These are phyloP conservation scores for Vitis hybrid DNA, from an alignment of 177 flowering plant genomes.

Conservation along the genomic window DNA sequence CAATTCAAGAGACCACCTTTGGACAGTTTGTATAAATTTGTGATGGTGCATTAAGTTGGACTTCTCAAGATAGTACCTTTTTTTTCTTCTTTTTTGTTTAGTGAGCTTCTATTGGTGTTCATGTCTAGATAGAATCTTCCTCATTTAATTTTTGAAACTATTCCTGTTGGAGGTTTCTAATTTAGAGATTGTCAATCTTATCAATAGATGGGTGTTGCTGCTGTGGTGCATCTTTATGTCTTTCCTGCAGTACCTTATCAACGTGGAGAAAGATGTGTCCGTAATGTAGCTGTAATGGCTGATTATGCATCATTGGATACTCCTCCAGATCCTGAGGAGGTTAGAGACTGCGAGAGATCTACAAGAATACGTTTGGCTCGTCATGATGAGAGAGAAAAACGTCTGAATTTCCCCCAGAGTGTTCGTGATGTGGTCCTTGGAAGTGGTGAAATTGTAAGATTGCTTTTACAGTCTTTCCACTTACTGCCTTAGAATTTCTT, in stretches of 20 bases:
- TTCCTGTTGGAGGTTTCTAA: conserved; percentile 11
- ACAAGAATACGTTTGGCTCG: conserved; percentile 53
- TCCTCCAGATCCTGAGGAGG: conserved; percentile 95
- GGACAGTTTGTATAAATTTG: no score
- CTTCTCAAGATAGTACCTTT: neutral
- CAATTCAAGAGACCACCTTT: no score
- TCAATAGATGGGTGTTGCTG: conserved; percentile 92
- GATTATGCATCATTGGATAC: conserved; percentile 90
- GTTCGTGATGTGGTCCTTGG: conserved; percentile 94
- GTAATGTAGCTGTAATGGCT: conserved; percentile 88
- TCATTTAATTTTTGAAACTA: neutral
- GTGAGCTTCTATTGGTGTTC: neutral
- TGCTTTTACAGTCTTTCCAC: neutral
- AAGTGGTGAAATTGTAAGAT: conserved; percentile 90
- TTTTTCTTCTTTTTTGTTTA: neutral
- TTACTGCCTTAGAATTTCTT: conserved; percentile 6
- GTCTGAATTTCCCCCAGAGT: conserved; percentile 76
- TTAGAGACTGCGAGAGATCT: conserved; percentile 69
- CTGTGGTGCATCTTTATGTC: conserved; percentile 88
- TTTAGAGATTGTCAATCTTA: conserved; percentile 7
- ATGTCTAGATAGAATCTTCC: neutral
- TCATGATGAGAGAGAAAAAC: conserved; percentile 63
- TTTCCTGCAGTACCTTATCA: conserved; percentile 93
- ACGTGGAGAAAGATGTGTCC: conserved; percentile 94
- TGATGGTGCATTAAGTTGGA: neutral